Evolutionary conservation across 805 yeast genomes (phyloP).

Genomic region (Yarrowia hollandica): DNA sequence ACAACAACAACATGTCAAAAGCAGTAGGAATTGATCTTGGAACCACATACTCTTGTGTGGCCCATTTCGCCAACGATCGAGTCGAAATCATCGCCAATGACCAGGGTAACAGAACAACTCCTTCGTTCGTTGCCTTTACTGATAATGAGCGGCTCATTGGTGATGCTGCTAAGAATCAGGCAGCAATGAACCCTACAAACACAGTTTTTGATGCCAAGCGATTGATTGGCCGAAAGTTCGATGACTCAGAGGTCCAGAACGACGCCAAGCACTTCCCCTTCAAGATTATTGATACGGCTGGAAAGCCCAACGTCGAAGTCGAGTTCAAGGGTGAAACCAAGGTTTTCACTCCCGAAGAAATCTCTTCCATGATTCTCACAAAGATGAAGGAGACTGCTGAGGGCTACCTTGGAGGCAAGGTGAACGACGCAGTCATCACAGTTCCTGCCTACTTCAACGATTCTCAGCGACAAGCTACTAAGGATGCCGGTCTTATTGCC

Average conservation of each 20-base stretch:
- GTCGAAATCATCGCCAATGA: conserved; percentile 94
- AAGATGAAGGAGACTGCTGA: conserved; percentile 95
- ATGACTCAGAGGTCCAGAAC: conserved; percentile 70
- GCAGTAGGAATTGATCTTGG: conserved; percentile 86
- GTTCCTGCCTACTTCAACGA: conserved; percentile 97
- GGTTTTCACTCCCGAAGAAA: conserved; percentile 87
- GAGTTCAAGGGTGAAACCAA: conserved; percentile 84
- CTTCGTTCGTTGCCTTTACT: conserved; percentile 92
- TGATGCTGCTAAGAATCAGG: conserved; percentile 97
- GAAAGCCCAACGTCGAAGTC: conserved; percentile 83
- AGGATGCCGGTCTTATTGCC: conserved; percentile 94
- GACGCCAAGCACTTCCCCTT: conserved; percentile 89
- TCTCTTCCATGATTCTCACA: conserved; percentile 84
- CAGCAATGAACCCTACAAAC: conserved; percentile 89
- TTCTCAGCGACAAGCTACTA: conserved; percentile 96
- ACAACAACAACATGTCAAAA: conserved; percentile 42
- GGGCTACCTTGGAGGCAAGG: conserved; percentile 76
- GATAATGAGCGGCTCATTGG: conserved; percentile 93
- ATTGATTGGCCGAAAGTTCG: conserved; percentile 78
- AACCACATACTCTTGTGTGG: conserved; percentile 97
- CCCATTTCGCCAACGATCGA: conserved; percentile 74
- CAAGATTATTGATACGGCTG: conserved; percentile 69
- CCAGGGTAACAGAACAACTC: conserved; percentile 97
- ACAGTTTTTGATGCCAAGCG: conserved; percentile 94
- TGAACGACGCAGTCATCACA: conserved; percentile 88